Conservation (phyloP, 306 rosid genomes). For the Adenanthera pavonina region DNA sequence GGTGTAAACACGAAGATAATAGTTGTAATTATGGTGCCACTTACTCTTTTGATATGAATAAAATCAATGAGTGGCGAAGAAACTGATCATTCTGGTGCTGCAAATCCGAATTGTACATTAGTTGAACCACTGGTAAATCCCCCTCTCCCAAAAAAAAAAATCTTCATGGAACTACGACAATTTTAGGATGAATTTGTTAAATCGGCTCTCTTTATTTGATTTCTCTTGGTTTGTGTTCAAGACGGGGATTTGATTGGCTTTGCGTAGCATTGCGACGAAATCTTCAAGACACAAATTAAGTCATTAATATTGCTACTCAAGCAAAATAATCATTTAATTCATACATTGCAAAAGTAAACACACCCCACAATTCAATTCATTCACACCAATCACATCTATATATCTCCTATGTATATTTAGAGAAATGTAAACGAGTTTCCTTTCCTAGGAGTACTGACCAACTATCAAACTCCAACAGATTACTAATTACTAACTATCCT, state of each 20-base stretch:
- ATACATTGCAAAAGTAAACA: background rate
- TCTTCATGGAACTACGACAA: background rate
- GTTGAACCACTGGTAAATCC: background rate
- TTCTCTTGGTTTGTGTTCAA: constrained; percentile 5
- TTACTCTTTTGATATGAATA: background rate
- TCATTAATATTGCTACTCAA: background rate
- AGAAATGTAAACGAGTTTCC: background rate
- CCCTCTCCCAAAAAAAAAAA: background rate
- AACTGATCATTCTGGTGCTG: background rate
- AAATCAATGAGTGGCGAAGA: background rate
- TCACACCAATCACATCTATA: background rate
- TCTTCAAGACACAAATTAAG: background rate
- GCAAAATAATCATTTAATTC: background rate
- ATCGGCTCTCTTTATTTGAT: background rate
- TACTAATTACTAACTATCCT: background rate
- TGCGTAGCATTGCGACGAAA: background rate
- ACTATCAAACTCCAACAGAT: background rate
- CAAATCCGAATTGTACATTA: background rate
- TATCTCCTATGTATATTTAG: background rate
- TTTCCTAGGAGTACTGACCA: background rate
- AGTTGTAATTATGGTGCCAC: background rate
- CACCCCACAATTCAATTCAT: background rate
- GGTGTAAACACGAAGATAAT: background rate
- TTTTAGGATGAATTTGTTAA: constrained; percentile 20
- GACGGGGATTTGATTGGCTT: constrained; percentile 14